Evolutionary conservation across 2,329 filamentous ascomycete genomes (phyloP).

Genomic region (Cercospora zeina): DNA sequence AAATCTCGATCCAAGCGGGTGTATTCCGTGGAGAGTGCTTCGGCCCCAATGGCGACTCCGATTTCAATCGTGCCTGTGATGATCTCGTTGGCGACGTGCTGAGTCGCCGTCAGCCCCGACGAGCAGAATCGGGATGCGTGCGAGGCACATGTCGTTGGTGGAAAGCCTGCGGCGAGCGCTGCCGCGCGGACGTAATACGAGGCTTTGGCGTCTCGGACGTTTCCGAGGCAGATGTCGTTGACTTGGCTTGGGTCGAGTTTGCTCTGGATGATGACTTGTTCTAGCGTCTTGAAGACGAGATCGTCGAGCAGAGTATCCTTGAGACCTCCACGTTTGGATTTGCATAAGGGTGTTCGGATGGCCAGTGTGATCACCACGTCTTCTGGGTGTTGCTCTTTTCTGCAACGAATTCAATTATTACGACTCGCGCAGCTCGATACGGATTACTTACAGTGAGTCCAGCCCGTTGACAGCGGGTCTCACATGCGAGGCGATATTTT

Average conservation of each 20-base stretch:
- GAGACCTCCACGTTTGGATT: conserved; percentile 87
- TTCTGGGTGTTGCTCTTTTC: conserved; percentile 69
- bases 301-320: conserved; percentile 92
- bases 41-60: conserved; percentile 85
- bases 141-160: conserved; percentile 77
- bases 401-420: neutral
- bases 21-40: conserved; percentile 92
- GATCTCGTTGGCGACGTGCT: conserved; percentile 72
- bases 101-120: conserved; percentile 73
- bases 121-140: conserved; percentile 86
- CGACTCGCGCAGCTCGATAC: neutral
- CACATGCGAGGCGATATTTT: neutral
- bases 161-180: conserved; percentile 83
- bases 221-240: conserved; percentile 82
- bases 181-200: conserved; percentile 87
- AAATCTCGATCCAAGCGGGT: conserved; percentile 72
- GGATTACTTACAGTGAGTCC: neutral
- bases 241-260: conserved; percentile 41
- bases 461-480: neutral
- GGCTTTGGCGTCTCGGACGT: conserved; percentile 78
- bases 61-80: conserved; percentile 66
- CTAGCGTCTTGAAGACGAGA: conserved; percentile 77
- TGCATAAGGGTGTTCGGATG: conserved; percentile 82
- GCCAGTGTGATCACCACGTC: conserved; percentile 96
- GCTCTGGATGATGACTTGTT: conserved; percentile 51